Conservation (phyloP, 1,284 basidiomycete species). For the Hypsizygus ulmarius region DNA sequence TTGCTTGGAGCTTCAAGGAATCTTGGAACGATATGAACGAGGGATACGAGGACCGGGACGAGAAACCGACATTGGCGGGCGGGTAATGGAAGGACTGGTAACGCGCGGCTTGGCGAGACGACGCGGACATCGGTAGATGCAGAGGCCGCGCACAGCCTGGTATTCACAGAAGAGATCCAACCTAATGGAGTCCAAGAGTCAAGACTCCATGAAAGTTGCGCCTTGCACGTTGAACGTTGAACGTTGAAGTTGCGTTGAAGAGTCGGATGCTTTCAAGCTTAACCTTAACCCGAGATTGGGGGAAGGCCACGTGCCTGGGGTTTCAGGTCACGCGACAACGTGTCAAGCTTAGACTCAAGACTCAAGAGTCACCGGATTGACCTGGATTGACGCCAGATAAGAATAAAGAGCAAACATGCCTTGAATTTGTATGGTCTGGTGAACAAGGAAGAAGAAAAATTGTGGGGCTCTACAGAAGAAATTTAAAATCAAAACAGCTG, state of each 20-base stretch:
- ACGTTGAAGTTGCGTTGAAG: no score
- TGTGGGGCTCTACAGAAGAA: no score
- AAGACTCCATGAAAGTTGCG: no score
- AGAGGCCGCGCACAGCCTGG: no score
- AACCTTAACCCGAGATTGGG: constrained; percentile 38
- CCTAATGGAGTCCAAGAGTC: not conserved
- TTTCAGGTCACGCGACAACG: constrained; percentile 12
- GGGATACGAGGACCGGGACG: constrained; percentile 58
- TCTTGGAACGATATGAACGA: constrained; percentile 62
- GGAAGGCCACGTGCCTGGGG: constrained; percentile 18
- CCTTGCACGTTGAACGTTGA: no score
- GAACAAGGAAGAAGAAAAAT: no score
- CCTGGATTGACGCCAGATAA: no score
- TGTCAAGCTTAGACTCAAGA: no score
- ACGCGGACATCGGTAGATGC: constrained; percentile 14
- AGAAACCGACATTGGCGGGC: constrained; percentile 17
- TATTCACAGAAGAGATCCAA: not conserved
- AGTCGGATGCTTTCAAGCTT: not conserved
- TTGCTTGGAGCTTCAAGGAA: constrained; percentile 55
- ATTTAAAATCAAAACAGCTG: no score
- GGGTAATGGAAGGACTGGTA: constrained; percentile 22
- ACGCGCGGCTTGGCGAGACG: constrained; percentile 12
- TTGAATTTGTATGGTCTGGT: no score
- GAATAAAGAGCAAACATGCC: no score
- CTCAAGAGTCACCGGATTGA: no score